Conservation (phyloP, 805 yeast species). For the Nakazawaea molendinolei region DNA sequence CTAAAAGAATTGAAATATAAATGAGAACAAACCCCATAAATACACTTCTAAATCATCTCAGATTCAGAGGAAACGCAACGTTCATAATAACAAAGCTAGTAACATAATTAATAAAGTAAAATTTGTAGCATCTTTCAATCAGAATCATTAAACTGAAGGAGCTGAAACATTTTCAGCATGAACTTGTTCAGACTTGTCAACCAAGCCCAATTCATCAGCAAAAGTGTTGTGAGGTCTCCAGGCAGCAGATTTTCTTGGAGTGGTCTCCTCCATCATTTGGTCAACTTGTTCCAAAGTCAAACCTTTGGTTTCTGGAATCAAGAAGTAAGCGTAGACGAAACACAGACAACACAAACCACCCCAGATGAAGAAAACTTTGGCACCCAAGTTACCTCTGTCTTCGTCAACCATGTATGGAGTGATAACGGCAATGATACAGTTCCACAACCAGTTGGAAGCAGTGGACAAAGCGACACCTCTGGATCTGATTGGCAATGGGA, state of each 20-base stretch:
- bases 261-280: slow-evolving; percentile 29
- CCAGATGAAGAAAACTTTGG: slow-evolving; percentile 69
- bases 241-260: slow-evolving; percentile 25
- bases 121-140: background rate
- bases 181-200: slow-evolving; percentile 16
- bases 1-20: too few species aligned
- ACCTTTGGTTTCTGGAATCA: slow-evolving; percentile 75
- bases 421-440: slow-evolving; percentile 69
- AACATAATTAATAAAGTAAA: too few species aligned
- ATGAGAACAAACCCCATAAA: too few species aligned
- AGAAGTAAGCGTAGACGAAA: slow-evolving; percentile 64
- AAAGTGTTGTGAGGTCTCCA: slow-evolving; percentile 30
- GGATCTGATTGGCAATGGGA: slow-evolving; percentile 70
- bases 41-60: too few species aligned
- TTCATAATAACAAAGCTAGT: too few species aligned
- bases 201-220: slow-evolving; percentile 23
- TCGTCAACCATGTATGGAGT: slow-evolving; percentile 68
- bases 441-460: slow-evolving; percentile 76
- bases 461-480: slow-evolving; percentile 66
- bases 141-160: background rate
- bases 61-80: too few species aligned
- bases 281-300: slow-evolving; percentile 79
- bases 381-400: slow-evolving; percentile 55
- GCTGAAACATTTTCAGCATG: slow-evolving; percentile 15
- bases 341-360: slow-evolving; percentile 39